Base-by-base conservation (phyloP, 805 yeast genomes). In the Hanseniaspora lachancei region DNA sequence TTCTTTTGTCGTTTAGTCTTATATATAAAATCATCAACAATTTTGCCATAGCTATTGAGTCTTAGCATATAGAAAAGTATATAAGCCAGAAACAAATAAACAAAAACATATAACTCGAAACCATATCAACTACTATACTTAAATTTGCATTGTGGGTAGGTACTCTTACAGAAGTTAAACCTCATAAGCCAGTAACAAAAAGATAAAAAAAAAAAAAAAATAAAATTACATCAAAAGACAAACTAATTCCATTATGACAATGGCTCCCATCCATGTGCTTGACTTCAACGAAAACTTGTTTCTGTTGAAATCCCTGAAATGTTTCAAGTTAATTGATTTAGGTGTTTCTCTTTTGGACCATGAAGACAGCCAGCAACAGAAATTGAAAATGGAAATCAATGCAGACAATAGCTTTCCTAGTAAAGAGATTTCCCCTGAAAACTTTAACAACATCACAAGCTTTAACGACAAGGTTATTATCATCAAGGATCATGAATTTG, bases 261-360 rank as follows among this genome's bases (percentile, higher is more conserved):
- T 29, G 27, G 15, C 21, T 34, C 24, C 38, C 4, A 24, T 34
- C 5, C 39, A 46, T 34, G 21, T 13, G 12, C 34, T 46, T 46
- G 49, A 34, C 47, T 51, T 35, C 27, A 34, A 36, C 15, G 51
- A 53, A 20, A 46, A 39, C 18, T 34, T 53, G 20, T 53, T 47
- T n/a, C 10, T 53, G 1, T 16, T 48, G 16, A 54, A 47, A 34
- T 27, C 47, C 5, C 42, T 54, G 18, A 47, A 54, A 29, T 43
- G 36, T 10, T 54, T 47, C 18, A 41, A 32, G 8, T 32, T 47
- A 8, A 47, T 47, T 35, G 52, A 47, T 13, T 34, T 43, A 16
- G 47, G 41, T 2, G 42, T 43, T 1, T 24, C 48, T 15, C 9
- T 46, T 18, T 27, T 39, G 15, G 38, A 21, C 12, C 39, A 40